phyloP scores from a whole-genome alignment of 140 eudicot species.

The Flaveria floridana region DNA sequence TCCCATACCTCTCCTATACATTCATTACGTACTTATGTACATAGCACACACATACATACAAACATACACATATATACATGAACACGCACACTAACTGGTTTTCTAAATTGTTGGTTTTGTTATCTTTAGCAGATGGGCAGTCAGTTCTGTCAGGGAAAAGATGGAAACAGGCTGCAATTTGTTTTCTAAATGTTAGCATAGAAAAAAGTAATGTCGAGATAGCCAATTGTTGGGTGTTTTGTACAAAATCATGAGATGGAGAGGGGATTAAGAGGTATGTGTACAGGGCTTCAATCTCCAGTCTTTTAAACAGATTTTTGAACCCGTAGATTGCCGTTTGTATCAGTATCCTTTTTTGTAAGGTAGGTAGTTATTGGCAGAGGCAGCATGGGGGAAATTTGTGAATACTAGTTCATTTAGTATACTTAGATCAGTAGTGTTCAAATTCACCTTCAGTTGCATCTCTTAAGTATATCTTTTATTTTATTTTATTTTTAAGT shows the following conservation, averaged over 20 bases:
- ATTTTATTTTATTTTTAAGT: not conserved
- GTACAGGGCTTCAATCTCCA: conserved; percentile 69
- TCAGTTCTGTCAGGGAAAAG: conserved; percentile 33
- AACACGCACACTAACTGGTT: not conserved
- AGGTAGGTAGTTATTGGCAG: conserved; percentile 48
- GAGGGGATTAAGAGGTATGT: conserved; percentile 63
- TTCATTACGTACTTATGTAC: not conserved
- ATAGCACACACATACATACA: not conserved
- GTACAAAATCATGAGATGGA: conserved; percentile 56
- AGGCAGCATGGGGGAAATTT: conserved; percentile 52
- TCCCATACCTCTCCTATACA: too few relatives aligned
- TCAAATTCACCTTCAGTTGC: conserved; percentile 21
- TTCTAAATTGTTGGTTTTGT: conserved; percentile 19
- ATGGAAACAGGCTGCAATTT: conserved; percentile 34
- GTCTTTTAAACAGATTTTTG: conserved; percentile 16
- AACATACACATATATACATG: not conserved
- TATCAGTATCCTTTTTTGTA: conserved; percentile 48
- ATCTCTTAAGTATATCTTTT: not conserved
- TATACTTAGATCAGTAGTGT: conserved; percentile 41
- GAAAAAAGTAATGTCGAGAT: conserved; percentile 37
- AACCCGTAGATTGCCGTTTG: conserved; percentile 47
- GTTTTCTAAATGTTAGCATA: conserved; percentile 31
- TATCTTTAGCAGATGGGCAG: conserved; percentile 46
- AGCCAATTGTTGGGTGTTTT: conserved; percentile 54
- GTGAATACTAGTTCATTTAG: conserved; percentile 54